phyloP scores from a whole-genome alignment of 2,329 filamentous ascomycete genomes.

The Xylaria sp. region DNA sequence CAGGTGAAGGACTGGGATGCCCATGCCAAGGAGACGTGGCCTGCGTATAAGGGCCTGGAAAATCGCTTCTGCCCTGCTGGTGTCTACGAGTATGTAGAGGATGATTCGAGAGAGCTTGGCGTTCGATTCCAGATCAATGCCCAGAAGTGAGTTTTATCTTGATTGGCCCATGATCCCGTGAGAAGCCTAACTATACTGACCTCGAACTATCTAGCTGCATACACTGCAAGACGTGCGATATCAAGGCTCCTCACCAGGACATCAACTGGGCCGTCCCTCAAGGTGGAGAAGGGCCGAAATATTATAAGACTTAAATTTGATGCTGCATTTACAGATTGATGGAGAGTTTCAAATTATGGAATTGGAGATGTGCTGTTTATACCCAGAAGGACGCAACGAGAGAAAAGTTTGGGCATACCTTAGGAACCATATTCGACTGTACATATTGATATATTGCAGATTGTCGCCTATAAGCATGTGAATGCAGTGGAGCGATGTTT shows the following conservation, averaged over 20 bases:
- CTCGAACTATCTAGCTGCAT: slow-evolving; percentile 72
- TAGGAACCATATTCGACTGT: slow-evolving; percentile 20
- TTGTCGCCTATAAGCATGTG: too few species aligned
- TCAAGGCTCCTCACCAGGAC: slow-evolving; percentile 95
- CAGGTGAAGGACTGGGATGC: slow-evolving; percentile 95
- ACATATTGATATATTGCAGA: slow-evolving; percentile 20
- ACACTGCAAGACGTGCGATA: slow-evolving; percentile 99
- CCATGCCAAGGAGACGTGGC: slow-evolving; percentile 83
- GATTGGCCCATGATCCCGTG: too few species aligned
- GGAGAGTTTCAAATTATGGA: background rate
- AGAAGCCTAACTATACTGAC: slow-evolving; percentile 38
- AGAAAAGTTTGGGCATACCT: background rate
- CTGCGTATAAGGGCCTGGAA: slow-evolving; percentile 88
- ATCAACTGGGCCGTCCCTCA: slow-evolving; percentile 98
- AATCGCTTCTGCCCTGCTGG: slow-evolving; percentile 97
- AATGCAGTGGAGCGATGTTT: too few species aligned
- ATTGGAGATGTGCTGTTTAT: slow-evolving; percentile 15
- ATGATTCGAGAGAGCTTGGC: slow-evolving; percentile 81
- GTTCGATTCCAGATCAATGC: slow-evolving; percentile 97
- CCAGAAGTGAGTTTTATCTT: slow-evolving; percentile 78
- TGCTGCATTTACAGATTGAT: background rate
- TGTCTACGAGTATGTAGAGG: slow-evolving; percentile 98
- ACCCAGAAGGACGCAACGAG: slow-evolving; percentile 3
- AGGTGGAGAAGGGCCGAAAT: slow-evolving; percentile 79
- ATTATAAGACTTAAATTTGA: slow-evolving; percentile 60